These are phyloP conservation scores for Chalaropsis thielavioides DNA, from an alignment of 2,329 filamentous ascomycete species.

Conservation along the genomic window DNA sequence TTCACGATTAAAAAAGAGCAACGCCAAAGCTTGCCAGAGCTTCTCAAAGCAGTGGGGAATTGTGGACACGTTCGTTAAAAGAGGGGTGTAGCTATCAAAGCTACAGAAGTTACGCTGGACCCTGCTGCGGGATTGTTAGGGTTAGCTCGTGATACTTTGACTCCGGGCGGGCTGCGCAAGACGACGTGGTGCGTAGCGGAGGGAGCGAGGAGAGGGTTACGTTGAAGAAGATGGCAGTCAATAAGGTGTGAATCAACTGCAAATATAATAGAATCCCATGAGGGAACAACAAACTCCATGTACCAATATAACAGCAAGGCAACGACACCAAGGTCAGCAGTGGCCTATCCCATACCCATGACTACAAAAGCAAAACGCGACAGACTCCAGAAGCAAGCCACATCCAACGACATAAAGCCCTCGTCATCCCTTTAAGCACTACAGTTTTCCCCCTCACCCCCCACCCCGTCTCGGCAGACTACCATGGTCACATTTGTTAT, in stretches of 20 bases:
- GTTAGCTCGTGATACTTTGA: not conserved
- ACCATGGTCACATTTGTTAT: not conserved
- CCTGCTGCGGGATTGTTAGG: not conserved
- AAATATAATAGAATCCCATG: not conserved
- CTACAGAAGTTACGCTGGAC: not conserved
- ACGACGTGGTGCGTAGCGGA: too few species aligned
- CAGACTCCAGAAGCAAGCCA: not conserved
- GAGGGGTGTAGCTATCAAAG: slow-evolving; percentile 2
- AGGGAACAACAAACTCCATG: not conserved
- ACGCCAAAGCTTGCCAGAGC: not conserved
- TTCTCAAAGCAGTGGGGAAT: not conserved
- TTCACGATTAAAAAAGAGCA: not conserved
- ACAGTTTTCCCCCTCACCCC: too few species aligned
- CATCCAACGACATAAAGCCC: not conserved
- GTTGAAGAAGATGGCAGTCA: not conserved
- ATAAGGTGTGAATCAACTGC: not conserved
- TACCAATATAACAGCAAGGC: not conserved
- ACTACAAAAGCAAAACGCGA: not conserved
- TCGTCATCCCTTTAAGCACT: not conserved
- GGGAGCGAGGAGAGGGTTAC: too few species aligned
- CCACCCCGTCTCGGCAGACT: slow-evolving; percentile 7
- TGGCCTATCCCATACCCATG: not conserved
- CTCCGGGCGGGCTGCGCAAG: too few species aligned
- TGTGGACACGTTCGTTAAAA: slow-evolving; percentile 15
- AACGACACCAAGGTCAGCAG: not conserved